Evolutionary conservation across 164 flowering plant species (phyloP).

Genomic region (Brasenia schreberi): DNA sequence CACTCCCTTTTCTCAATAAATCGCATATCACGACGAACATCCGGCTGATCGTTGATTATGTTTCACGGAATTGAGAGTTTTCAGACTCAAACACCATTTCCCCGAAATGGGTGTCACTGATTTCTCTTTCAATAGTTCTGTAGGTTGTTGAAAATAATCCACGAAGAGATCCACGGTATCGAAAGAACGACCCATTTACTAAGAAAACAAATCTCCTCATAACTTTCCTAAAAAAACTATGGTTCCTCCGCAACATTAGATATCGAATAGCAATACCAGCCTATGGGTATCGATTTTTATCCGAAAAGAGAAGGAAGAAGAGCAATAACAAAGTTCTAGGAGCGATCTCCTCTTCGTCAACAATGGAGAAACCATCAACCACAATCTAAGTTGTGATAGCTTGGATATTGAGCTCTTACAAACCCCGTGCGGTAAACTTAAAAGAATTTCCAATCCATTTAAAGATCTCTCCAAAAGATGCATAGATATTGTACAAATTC

Average conservation of each 20-base stretch:
- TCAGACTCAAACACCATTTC: not conserved
- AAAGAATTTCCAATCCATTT: too few species aligned
- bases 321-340: too few species aligned
- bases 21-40: slow-evolving; percentile 16
- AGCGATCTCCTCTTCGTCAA: too few species aligned
- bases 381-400: too few species aligned
- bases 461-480: too few species aligned
- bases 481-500: too few species aligned
- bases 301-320: too few species aligned
- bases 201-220: not conserved
- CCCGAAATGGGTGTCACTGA: not conserved
- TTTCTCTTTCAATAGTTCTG: not conserved
- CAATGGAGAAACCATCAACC: too few species aligned
- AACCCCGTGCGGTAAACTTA: too few species aligned
- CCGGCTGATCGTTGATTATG: not conserved
- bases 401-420: too few species aligned
- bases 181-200: not conserved
- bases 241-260: not conserved
- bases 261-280: not conserved
- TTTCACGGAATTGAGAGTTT: not conserved
- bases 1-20: slow-evolving; percentile 25
- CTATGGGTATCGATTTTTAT: too few species aligned
- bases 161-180: not conserved
- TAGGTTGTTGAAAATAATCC: not conserved
- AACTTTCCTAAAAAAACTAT: not conserved